Evolutionary conservation across 225 moss, liverwort and hornwort species (phyloP), one percentile per base, ranked within the genome.

Genomic region (Sphagnum contortum): DNA sequence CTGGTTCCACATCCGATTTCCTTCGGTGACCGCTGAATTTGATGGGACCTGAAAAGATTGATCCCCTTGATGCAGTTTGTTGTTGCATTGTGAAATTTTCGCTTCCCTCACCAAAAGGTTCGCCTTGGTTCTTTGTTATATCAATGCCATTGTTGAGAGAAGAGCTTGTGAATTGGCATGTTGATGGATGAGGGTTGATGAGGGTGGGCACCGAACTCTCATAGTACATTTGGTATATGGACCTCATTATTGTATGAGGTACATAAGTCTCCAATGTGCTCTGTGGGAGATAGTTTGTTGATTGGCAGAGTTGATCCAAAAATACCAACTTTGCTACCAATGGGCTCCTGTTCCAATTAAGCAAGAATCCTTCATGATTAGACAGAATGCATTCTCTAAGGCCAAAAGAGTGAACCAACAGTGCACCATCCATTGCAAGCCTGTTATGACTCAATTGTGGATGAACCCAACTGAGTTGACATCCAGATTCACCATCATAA

Each of bases 231-330:
- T 93, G 96, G 75, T 98, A 98, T 55, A 98, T 82, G 48, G 96
- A 98, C 70, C 96, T 90, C 90, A 98, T 82, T 61, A 98, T 87
- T 47, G 92, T 92, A 65, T 92, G 90, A 44, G 96, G 96, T 10
- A 93, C 75, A 63, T 92, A 92, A 60, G 84, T 70, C 64, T 98
- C 96, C 69, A 98, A 73, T 3, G 89, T 87, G 69, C 87, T 92
- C 66, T 90, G 87, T 4, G 96, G 93, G 54, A 98, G 81, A 66
- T 87, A 83, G 12, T 51, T 71, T n/a, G 93, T 89, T n/a, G 91
- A 64, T 60, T 93, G 90, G 65, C 96, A 98, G 12, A 98, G 85
- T 79, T 98, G 96, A 69, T 98, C 96, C 7, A 98, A 73, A 64
- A 98, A 98, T 9, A 98, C 85, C 68, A 98, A 72, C 81, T 98